Evolutionary conservation across 2,329 filamentous ascomycete genomes (phyloP), one percentile per base, ranked within the genome.

Genomic region (Huntiella abstrusa): DNA sequence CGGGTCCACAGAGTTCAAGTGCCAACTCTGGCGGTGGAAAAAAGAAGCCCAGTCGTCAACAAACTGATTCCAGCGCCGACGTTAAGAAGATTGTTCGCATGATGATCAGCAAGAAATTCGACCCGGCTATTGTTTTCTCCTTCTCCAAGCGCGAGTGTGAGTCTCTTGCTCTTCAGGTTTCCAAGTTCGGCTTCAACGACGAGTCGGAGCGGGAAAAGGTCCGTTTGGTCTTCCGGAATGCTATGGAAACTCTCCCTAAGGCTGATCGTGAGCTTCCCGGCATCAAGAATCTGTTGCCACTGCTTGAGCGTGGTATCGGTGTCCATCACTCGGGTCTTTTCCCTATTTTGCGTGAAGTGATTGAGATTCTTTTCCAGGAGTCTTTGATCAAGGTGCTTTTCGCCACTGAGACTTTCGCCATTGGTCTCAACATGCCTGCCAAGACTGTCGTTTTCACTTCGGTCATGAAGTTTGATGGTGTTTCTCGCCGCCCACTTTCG

Each of bases 371-470:
- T 37, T 98, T 98, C 70, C 91, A 98, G 58, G 91, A 98, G 63
- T 87, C 87, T 43, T 66, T 98, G 37, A 94, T 98, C 68, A 98
- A 98, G 64, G 88, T 96, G 7, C 70, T 98, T 1, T 96, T 98
- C 52, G 91, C 91, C 0, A 98, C 91, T 0, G 92, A 98, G 61
- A 98, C 91, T 1, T 98, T 98, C 64, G 96, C 91, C 3, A 98
- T 98, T 53, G 91, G 91, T 50, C 65, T 98, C 49, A 98, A 98
- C 69, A 96, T 98, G 91, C 91, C 91, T 53, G 91, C 91, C 19
- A 95, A 95, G 68, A 98, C 91, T 1, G 91, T 98, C 1, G 87
- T 98, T n/a, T 98, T 98, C 61, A 95, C 91, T 0, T 87, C 83
- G 54, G 86, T 98, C 7, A 82, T 82, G 45, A 98, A 98, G 59